Conservation (phyloP, 164 flowering plant species). For the Aristolochia californica region DNA sequence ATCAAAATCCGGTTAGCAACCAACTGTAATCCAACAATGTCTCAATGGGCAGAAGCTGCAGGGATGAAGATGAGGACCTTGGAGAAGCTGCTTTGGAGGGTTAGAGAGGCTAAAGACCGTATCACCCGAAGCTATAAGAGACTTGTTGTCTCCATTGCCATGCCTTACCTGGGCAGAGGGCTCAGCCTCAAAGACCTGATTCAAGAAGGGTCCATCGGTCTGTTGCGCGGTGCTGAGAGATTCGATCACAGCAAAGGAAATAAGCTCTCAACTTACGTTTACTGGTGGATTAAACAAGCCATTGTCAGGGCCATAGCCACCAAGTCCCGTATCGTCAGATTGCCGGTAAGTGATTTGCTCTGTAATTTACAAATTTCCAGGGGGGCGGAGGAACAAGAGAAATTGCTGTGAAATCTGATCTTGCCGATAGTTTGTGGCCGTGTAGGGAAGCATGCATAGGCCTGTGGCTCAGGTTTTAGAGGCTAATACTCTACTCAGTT, state of each 20-base stretch:
- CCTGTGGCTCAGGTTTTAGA: slow-evolving; percentile 40
- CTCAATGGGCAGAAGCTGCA: slow-evolving; percentile 35
- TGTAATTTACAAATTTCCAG: background rate
- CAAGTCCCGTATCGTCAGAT: slow-evolving; percentile 40
- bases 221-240: slow-evolving; percentile 44
- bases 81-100: slow-evolving; percentile 27
- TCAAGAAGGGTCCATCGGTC: slow-evolving; percentile 71
- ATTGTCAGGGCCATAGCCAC: slow-evolving; percentile 37
- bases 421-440: slow-evolving; percentile 27
- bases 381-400: background rate
- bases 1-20: slow-evolving; percentile 3
- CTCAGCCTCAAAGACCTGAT: slow-evolving; percentile 47
- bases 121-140: slow-evolving; percentile 30
- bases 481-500: slow-evolving; percentile 27
- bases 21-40: slow-evolving; percentile 9
- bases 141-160: slow-evolving; percentile 50
- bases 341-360: slow-evolving; percentile 34
- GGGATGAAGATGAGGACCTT: slow-evolving; percentile 25
- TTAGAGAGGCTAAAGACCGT: slow-evolving; percentile 31
- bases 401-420: background rate
- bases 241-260: slow-evolving; percentile 46
- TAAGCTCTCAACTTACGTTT: slow-evolving; percentile 61
- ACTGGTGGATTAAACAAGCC: slow-evolving; percentile 77
- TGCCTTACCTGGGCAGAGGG: slow-evolving; percentile 44
- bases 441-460: slow-evolving; percentile 44